Evolutionary conservation across 106 monocot genomes (phyloP).

Genomic region (Dioscorea zingiberensis): DNA sequence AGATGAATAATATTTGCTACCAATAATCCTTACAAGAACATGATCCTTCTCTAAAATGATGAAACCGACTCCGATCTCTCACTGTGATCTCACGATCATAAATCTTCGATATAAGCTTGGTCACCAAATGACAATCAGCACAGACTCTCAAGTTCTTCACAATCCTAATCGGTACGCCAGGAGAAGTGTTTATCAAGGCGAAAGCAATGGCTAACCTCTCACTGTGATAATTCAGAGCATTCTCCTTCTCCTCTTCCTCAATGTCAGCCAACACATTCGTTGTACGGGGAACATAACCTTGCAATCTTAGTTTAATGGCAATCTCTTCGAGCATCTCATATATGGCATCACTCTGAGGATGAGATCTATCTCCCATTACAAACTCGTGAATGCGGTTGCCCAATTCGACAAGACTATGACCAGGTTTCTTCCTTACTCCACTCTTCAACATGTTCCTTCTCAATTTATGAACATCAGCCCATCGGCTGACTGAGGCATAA

Average conservation of each 20-base stretch:
- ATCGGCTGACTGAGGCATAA: conserved; percentile 41
- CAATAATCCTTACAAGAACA: conserved; percentile 72
- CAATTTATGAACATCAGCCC: conserved; percentile 54
- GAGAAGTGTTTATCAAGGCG: conserved; percentile 35
- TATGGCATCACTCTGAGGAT: conserved; percentile 35
- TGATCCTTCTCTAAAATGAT: conserved; percentile 40
- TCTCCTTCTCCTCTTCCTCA: conserved; percentile 67
- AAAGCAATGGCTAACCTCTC: conserved; percentile 65
- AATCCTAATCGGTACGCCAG: conserved; percentile 39
- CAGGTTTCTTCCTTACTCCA: conserved; percentile 72
- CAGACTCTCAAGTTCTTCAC: conserved; percentile 70
- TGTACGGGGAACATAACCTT: conserved; percentile 35
- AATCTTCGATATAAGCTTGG: conserved; percentile 48
- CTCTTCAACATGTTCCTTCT: conserved; percentile 53
- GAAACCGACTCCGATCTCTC: conserved; percentile 58
- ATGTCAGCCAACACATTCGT: conserved; percentile 50
- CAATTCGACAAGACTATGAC: conserved; percentile 61
- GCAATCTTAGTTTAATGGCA: conserved; percentile 27
- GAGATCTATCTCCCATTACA: conserved; percentile 53
- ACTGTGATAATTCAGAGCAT: conserved; percentile 48
- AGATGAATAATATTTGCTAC: too few relatives aligned
- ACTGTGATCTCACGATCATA: conserved; percentile 57
- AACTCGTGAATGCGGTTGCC: conserved; percentile 38
- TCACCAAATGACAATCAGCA: conserved; percentile 47
- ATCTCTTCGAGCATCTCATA: conserved; percentile 56